Evolutionary conservation across 257 asterid genomes (phyloP).

Genomic region (Plantago ovata): DNA sequence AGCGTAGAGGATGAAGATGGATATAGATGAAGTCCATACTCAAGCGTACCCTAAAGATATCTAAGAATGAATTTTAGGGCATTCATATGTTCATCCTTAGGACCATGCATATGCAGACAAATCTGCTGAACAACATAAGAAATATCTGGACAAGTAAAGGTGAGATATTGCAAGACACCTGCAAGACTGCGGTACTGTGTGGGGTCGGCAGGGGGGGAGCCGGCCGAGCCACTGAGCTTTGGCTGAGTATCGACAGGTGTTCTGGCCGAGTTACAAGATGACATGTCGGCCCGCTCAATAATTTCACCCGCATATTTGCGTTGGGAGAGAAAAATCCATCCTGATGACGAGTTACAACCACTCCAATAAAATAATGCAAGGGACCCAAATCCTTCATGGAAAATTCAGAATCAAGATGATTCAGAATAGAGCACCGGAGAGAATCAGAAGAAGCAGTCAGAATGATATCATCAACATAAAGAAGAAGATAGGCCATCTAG

Average conservation of each 20-base stretch:
- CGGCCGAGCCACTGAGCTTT: neutral
- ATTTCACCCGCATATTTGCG: neutral
- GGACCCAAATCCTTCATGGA: neutral
- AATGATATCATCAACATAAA: neutral
- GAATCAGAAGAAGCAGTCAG: neutral
- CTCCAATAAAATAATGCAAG: neutral
- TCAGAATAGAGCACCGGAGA: neutral
- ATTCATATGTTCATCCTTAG: neutral
- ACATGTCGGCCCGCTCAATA: neutral
- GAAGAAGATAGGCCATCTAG: neutral
- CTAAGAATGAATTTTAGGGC: neutral
- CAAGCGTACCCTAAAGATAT: neutral
- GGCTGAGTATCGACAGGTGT: neutral
- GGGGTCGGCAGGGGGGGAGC: neutral
- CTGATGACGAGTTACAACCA: neutral
- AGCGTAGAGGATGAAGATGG: neutral
- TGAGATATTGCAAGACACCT: neutral
- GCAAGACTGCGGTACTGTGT: neutral
- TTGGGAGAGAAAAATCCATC: neutral
- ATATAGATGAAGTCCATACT: neutral
- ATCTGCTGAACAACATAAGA: neutral
- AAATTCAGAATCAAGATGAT: neutral
- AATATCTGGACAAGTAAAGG: neutral
- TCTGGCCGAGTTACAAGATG: neutral
- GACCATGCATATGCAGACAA: neutral